Conservation (phyloP, 176 grass and related monocot genomes). For the Triticum dicoccoides region DNA sequence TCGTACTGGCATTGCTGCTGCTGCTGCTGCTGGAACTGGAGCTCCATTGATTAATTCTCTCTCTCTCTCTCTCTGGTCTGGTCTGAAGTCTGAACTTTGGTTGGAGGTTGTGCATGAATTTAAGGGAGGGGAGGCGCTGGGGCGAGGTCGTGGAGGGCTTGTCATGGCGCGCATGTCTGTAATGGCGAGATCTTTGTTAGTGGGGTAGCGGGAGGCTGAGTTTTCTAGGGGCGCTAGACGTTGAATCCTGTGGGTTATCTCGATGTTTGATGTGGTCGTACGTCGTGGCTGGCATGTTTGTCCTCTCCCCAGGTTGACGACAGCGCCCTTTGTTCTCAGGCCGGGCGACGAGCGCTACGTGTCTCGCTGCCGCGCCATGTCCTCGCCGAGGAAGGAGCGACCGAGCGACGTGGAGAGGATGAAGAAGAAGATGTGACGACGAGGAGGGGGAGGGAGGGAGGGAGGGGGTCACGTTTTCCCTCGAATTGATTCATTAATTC, state of each 20-base stretch:
- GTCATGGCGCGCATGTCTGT: slow-evolving; percentile 38
- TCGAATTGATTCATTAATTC: too few relatives aligned
- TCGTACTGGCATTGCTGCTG: slow-evolving; percentile 44
- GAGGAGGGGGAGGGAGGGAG: too few relatives aligned
- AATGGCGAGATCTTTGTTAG: slow-evolving; percentile 29
- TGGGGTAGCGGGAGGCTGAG: slow-evolving; percentile 41
- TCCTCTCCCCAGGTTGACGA: neutral
- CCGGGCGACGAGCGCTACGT: neutral
- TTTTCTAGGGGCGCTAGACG: slow-evolving; percentile 37
- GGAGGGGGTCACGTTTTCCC: too few relatives aligned
- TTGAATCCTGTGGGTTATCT: slow-evolving; percentile 18
- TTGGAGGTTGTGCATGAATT: slow-evolving; percentile 27
- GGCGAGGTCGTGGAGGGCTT: neutral
- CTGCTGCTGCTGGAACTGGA: slow-evolving; percentile 51
- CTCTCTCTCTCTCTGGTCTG: neutral
- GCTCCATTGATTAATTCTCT: slow-evolving; percentile 32
- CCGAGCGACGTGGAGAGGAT: too few relatives aligned
- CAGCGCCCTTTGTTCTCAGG: neutral
- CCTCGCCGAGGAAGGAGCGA: neutral
- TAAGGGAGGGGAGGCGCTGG: slow-evolving; percentile 27
- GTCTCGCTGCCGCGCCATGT: neutral
- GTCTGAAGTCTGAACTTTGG: slow-evolving; percentile 35
- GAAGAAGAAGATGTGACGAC: neutral
- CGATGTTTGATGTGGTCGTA: slow-evolving; percentile 56
- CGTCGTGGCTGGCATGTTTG: neutral